These are phyloP conservation scores for Solanum chiquidenum DNA, from an alignment of 257 asterid genomes.

Conservation along the genomic window DNA sequence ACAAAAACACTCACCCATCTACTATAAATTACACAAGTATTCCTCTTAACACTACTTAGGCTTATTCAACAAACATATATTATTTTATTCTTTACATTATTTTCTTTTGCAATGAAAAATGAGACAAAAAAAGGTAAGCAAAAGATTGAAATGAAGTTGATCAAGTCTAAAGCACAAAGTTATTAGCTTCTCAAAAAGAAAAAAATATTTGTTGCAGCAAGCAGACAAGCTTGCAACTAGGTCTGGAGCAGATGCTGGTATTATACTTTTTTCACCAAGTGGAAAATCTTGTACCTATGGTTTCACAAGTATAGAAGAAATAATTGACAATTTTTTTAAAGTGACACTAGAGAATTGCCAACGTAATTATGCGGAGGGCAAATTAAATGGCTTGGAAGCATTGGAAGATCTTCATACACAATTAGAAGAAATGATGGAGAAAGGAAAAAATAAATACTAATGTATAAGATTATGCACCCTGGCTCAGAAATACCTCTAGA, in stretches of 20 bases:
- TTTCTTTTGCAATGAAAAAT: not conserved
- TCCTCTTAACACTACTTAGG: no score
- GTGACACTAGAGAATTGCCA: no score
- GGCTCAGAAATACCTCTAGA: no score
- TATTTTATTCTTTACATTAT: no score
- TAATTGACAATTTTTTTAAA: not conserved
- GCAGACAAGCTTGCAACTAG: not conserved
- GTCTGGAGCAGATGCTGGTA: not conserved
- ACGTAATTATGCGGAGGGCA: not conserved
- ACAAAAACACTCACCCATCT: not conserved
- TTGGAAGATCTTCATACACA: not conserved
- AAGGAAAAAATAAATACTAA: no score
- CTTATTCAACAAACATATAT: no score
- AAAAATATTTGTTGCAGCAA: not conserved
- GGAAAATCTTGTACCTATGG: not conserved
- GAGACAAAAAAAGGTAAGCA: not conserved
- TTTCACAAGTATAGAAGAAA: not conserved
- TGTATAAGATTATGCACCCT: no score
- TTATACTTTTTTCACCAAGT: not conserved
- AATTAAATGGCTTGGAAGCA: not conserved
- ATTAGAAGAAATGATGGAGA: no score
- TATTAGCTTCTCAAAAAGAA: no score
- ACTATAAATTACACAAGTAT: no score
- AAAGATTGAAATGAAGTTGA: not conserved
- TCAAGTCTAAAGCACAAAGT: not conserved